phyloP scores from a whole-genome alignment of 176 grass and related monocot genomes.

The Panicum miliaceum region DNA sequence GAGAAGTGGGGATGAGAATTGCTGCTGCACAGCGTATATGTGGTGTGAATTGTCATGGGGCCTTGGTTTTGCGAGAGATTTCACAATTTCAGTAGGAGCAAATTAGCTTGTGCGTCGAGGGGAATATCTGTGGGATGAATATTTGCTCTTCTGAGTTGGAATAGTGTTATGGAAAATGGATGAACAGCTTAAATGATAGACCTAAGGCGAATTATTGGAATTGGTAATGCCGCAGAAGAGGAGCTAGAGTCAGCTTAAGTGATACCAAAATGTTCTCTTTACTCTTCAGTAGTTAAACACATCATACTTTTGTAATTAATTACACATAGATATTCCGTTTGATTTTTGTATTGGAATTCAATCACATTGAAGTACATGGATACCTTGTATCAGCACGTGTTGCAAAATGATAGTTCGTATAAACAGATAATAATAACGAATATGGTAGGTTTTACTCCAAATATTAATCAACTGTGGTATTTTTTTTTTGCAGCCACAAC shows the following conservation, averaged over 20 bases:
- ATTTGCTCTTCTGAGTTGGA: neutral
- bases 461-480: constrained; percentile 1
- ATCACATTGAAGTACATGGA: neutral
- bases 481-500: constrained; percentile 80
- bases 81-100: neutral
- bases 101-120: neutral
- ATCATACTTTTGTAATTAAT: neutral
- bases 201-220: constrained; percentile 7
- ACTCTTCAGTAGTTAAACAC: neutral
- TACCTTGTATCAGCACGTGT: neutral
- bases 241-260: constrained; percentile 19
- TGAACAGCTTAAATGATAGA: constrained; percentile 24
- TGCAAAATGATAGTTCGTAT: neutral
- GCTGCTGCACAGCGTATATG: neutral
- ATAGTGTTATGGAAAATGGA: neutral
- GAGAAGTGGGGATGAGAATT: constrained; percentile 4
- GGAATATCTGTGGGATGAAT: neutral
- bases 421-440: neutral
- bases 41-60: neutral
- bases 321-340: neutral
- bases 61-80: neutral
- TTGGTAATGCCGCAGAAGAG: neutral
- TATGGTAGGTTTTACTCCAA: neutral
- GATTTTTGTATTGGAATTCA: neutral
- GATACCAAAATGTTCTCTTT: neutral